phyloP scores from a whole-genome alignment of 2,329 filamentous ascomycete species.

The Dactylonectria macrodidyma region DNA sequence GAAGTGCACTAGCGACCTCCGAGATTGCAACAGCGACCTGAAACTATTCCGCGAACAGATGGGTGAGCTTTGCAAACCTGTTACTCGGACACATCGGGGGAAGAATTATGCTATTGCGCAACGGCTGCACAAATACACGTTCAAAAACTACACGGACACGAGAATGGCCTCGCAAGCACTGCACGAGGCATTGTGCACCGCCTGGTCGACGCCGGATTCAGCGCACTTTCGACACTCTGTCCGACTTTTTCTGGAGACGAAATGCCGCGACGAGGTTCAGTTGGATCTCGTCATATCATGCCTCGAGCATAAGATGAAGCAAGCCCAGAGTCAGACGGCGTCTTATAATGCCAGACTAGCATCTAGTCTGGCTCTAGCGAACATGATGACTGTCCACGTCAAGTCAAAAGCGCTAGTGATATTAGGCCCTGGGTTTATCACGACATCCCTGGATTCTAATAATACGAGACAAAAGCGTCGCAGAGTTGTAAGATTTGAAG shows the following conservation, averaged over 20 bases:
- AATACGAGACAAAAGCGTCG: neutral
- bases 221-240: neutral
- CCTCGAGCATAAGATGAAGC: neutral
- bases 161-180: slow-evolving; percentile 3
- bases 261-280: neutral
- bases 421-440: neutral
- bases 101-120: neutral
- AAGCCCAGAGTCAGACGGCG: neutral
- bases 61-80: neutral
- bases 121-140: neutral
- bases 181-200: neutral
- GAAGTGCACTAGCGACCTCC: neutral
- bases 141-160: neutral
- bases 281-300: slow-evolving; percentile 14
- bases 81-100: neutral
- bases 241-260: neutral
- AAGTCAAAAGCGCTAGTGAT: neutral
- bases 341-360: neutral
- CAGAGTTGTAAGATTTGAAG: neutral
- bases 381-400: neutral
- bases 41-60: slow-evolving; percentile 10
- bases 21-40: slow-evolving; percentile 9
- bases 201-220: slow-evolving; percentile 7
- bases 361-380: neutral
- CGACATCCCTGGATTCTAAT: neutral